A percentile compares a stretch with the other conserved stretches of the same genome.
phyloP scores from a whole-genome alignment of 805 yeast species.

The Lachancea quebecensis region DNA sequence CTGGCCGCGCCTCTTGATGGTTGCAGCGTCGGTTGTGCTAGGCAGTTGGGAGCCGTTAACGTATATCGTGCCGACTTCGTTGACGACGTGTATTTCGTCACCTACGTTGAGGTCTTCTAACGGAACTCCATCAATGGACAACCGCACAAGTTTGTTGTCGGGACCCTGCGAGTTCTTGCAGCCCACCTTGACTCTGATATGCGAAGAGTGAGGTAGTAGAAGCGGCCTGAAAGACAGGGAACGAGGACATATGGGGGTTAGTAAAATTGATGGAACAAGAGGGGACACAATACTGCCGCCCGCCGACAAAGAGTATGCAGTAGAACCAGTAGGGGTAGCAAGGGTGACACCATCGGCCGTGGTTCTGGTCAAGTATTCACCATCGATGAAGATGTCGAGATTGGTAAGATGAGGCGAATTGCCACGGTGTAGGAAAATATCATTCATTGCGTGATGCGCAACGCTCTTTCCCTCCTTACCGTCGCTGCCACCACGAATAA shows the following conservation, averaged over 20 bases:
- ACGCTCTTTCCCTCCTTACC: constrained; percentile 5
- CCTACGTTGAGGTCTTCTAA: constrained; percentile 63
- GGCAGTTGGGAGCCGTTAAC: constrained; percentile 46
- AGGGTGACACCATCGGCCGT: constrained; percentile 86
- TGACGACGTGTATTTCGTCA: constrained; percentile 69
- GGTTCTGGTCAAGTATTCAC: constrained; percentile 77
- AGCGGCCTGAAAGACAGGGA: constrained; percentile 87
- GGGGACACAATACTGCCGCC: constrained; percentile 96
- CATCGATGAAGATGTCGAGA: constrained; percentile 79
- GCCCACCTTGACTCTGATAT: constrained; percentile 56
- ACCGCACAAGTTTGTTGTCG: constrained; percentile 40
- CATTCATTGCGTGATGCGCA: constrained; percentile 76
- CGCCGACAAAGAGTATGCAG: constrained; percentile 82
- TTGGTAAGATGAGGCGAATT: constrained; percentile 78
- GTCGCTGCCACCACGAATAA: constrained; percentile 34
- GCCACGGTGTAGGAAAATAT: constrained; percentile 82
- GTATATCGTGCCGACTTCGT: constrained; percentile 56
- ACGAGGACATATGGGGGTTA: constrained; percentile 90
- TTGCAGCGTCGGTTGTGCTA: constrained; percentile 13
- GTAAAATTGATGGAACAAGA: constrained; percentile 66
- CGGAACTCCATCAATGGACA: constrained; percentile 80
- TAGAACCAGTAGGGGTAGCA: constrained; percentile 91
- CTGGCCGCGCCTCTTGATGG: constrained; percentile 13
- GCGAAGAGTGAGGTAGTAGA: constrained; percentile 71
- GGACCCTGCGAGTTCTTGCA: constrained; percentile 37